phyloP scores from a whole-genome alignment of 2,329 filamentous ascomycete genomes.

The Westerdykella ornata region DNA sequence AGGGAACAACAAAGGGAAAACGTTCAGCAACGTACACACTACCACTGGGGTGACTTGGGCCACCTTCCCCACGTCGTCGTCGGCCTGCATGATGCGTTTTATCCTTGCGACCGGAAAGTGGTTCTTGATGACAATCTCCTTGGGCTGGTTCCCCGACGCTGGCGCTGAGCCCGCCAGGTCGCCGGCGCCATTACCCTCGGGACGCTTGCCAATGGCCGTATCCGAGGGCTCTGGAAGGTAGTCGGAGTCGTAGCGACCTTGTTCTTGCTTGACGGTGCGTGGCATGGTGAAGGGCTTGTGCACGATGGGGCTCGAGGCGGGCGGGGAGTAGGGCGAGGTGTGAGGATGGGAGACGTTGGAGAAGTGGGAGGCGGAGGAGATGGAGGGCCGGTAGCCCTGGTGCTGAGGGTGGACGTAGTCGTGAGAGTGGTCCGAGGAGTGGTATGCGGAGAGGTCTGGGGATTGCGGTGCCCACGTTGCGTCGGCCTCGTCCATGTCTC shows the following conservation, averaged over 20 bases:
- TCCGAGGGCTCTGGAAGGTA: slow-evolving; percentile 31
- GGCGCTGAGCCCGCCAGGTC: slow-evolving; percentile 10
- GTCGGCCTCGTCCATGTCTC: slow-evolving; percentile 22
- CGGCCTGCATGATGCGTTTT: slow-evolving; percentile 98
- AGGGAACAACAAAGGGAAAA: background rate
- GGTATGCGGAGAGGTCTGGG: slow-evolving; percentile 46
- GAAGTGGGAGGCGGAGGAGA: slow-evolving; percentile 10
- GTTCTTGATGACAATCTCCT: slow-evolving; percentile 72
- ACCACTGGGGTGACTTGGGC: slow-evolving; percentile 95
- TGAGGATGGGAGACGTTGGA: too few relatives aligned
- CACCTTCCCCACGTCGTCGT: slow-evolving; percentile 97
- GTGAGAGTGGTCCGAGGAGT: slow-evolving; percentile 36
- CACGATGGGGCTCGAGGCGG: slow-evolving; percentile 38
- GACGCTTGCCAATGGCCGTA: slow-evolving; percentile 19
- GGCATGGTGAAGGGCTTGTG: slow-evolving; percentile 21
- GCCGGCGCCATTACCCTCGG: slow-evolving; percentile 16
- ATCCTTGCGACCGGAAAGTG: slow-evolving; percentile 97
- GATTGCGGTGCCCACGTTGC: slow-evolving; percentile 38
- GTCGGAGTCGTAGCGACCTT: slow-evolving; percentile 33
- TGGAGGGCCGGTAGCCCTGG: slow-evolving; percentile 32
- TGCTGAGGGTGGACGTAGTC: slow-evolving; percentile 33
- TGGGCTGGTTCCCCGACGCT: slow-evolving; percentile 27
- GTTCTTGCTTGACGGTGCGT: slow-evolving; percentile 19
- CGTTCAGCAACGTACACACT: slow-evolving; percentile 53
- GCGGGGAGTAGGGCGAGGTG: slow-evolving; percentile 17